Conservation (phyloP, 148 eudicot species). For the Polygonum aviculare region DNA sequence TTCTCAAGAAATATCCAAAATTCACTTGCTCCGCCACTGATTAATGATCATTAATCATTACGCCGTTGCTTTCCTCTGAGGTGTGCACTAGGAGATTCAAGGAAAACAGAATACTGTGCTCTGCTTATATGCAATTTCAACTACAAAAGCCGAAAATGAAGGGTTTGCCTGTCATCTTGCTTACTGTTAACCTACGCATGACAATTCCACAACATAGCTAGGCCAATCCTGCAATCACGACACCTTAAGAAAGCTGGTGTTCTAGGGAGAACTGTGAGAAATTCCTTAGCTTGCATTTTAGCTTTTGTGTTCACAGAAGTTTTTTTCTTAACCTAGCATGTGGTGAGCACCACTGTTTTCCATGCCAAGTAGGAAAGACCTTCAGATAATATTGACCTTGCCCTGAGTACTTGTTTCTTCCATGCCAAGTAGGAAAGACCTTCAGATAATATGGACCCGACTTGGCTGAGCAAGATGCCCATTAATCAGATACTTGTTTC, state of each 20-base stretch:
- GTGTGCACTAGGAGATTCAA: not conserved
- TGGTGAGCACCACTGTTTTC: not conserved
- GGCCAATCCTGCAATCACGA: not conserved
- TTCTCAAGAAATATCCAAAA: too few relatives aligned
- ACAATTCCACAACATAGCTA: not conserved
- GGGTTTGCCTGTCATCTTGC: not conserved
- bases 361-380: not conserved
- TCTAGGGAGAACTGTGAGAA: not conserved
- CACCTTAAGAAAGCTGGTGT: not conserved
- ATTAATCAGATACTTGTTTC: constrained; percentile 92
- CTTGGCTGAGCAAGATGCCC: constrained; percentile 99
- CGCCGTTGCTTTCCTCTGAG: not conserved
- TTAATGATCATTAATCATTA: too few relatives aligned
- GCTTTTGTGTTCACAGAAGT: not conserved
- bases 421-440: too few relatives aligned
- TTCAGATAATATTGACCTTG: too few relatives aligned
- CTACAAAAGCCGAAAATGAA: not conserved
- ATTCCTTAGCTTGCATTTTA: not conserved
- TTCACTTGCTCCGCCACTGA: too few relatives aligned
- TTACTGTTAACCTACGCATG: not conserved
- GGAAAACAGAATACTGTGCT: not conserved
- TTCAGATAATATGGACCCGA: too few relatives aligned
- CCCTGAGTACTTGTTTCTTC: too few relatives aligned
- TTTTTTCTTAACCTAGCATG: not conserved
- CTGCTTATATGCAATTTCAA: too few relatives aligned